A percentile compares a stretch with the other conserved stretches of the same genome.
Evolutionary conservation across 176 grass and related monocot species (phyloP).

Genomic region (Oryza nivara): DNA sequence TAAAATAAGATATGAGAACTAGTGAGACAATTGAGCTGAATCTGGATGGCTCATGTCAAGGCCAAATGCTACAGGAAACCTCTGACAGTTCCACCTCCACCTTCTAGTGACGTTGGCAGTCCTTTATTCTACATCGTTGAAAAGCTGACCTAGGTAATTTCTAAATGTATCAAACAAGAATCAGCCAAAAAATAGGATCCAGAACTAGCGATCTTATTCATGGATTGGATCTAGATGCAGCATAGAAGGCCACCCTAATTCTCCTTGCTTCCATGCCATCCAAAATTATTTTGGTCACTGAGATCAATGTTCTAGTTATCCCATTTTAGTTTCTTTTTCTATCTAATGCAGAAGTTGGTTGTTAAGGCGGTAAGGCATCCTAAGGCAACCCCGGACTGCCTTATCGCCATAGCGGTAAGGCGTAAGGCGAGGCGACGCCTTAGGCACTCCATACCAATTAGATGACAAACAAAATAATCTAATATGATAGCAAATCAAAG

Average conservation of each 20-base stretch:
- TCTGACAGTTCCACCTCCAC: not conserved
- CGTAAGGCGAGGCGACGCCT: too few relatives aligned
- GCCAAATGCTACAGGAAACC: not conserved
- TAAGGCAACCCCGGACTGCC: too few relatives aligned
- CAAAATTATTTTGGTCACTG: not conserved
- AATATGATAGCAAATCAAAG: too few relatives aligned
- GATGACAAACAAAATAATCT: too few relatives aligned
- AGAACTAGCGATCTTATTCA: not conserved
- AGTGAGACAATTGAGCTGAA: not conserved
- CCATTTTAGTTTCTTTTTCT: not conserved
- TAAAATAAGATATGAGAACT: constrained; percentile 3
- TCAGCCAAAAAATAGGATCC: not conserved
- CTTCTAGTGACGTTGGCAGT: not conserved
- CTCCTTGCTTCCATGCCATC: not conserved
- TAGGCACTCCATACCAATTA: too few relatives aligned
- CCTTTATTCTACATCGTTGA: not conserved
- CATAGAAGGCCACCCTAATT: not conserved
- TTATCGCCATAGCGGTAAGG: too few relatives aligned
- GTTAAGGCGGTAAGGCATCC: too few relatives aligned
- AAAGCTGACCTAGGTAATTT: not conserved
- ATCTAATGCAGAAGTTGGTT: not conserved
- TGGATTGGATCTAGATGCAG: not conserved
- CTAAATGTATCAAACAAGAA: not conserved
- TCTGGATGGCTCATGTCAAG: not conserved
- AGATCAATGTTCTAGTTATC: not conserved